Conservation (phyloP, 371 early-diverging fungal genomes). For the Batkoa obscura region DNA sequence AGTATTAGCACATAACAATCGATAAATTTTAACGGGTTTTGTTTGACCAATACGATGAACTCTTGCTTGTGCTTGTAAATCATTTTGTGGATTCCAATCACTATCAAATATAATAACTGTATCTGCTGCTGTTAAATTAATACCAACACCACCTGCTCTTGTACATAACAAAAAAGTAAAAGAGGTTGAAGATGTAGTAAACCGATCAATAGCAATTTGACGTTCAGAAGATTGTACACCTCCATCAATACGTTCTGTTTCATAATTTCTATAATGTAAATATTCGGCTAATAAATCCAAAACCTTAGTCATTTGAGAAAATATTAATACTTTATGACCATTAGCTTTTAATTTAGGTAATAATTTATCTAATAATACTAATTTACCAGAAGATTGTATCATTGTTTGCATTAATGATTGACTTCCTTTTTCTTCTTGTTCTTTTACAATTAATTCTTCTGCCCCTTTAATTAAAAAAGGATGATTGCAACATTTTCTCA, state of each 20-base stretch:
- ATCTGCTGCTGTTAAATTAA: conserved; percentile 91
- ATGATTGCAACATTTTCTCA: conserved; percentile 94
- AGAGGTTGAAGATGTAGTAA: conserved; percentile 65
- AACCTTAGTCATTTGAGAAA: conserved; percentile 98
- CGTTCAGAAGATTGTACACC: conserved; percentile 68
- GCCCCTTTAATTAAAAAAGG: conserved; percentile 74
- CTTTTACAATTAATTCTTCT: conserved; percentile 10
- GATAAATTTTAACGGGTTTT: conserved; percentile 78
- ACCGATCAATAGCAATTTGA: conserved; percentile 74
- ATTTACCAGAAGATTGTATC: conserved; percentile 70
- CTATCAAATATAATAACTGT: conserved; percentile 90
- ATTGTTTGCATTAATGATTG: conserved; percentile 59
- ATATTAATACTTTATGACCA: conserved; percentile 78
- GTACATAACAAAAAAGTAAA: conserved; percentile 82
- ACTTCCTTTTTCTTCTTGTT: conserved; percentile 27
- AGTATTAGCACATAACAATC: conserved; percentile 68
- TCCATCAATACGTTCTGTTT: conserved; percentile 76
- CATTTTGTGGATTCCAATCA: conserved; percentile 93
- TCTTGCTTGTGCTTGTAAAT: conserved; percentile 33
- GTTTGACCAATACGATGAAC: conserved; percentile 89
- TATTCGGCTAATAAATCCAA: conserved; percentile 94
- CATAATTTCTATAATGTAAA: conserved; percentile 65
- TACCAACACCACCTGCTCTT: conserved; percentile 90
- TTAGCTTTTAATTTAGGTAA: conserved; percentile 48
- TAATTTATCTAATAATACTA: conserved; percentile 62